Base-by-base conservation (phyloP, 2,329 filamentous ascomycete genomes). In the Cladosporium sp. region DNA sequence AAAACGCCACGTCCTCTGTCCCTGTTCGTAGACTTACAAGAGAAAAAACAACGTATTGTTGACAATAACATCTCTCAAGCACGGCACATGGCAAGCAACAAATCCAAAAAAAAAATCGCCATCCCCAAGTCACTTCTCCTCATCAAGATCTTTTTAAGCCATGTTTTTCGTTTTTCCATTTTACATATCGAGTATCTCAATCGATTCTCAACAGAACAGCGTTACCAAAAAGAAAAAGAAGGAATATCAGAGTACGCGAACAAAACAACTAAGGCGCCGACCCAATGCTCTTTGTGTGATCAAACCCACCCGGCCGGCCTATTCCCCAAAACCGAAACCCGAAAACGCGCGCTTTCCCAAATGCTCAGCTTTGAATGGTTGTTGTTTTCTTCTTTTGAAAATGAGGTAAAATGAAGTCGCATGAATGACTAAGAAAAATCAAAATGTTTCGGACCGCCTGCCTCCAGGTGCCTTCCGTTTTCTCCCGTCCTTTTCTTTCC, bases 201-300 rank as follows among this genome's bases (percentile, higher is more conserved):
- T 15, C 34, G 34, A 36, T 15, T 15, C 14, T 15, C 11, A 47
- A 47, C n/a, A 47, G 7, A 47, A 47, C n/a, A n/a, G 14, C 41
- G 26, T 28, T 54, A 30, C 24, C 26, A 26, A 55, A 30, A 2
- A 24, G 15, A 54, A 32, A 44, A 47, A n/a, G 28, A 47, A 55
- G 41, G n/a, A 47, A n/a, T 47, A 47, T 47, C 41, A 47, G 41
- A 47, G 41, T 47, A 47, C n/a, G 8, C n/a, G 41, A 12, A 55
- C 26, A 32, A 24, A 24, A 34, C 10, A 59, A 47, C 1, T 14
- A 21, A 44, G 34, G 57, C 57, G 57, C 57, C 57, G 57, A 47
- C 57, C 57, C 57, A 59, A 59, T 59, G 57, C 57, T 59, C 38
- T 32, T 44, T 12, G 38, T 59, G 30, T 59, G 30, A 34, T 55